These are phyloP conservation scores for Vanderwaltozyma yarrowii DNA, from an alignment of 805 yeast genomes.

Conservation along the genomic window DNA sequence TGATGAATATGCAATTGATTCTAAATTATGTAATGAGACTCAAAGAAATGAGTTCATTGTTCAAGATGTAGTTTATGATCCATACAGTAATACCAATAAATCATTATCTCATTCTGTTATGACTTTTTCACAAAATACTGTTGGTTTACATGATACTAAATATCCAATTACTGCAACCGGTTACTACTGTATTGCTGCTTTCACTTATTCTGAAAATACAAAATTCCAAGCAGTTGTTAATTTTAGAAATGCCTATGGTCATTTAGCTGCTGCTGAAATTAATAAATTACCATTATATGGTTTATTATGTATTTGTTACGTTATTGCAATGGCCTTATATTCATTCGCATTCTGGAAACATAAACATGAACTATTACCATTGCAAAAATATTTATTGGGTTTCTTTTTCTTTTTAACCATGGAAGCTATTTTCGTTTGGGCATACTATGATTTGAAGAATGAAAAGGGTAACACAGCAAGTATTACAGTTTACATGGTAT, in stretches of 20 bases:
- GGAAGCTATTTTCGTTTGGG: conserved; percentile 85
- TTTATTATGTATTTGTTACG: conserved; percentile 70
- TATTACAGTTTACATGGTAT: conserved; percentile 63
- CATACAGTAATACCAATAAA: conserved; percentile 41
- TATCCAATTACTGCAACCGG: conserved; percentile 72
- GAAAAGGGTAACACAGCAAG: conserved; percentile 43
- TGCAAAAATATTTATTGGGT: conserved; percentile 83
- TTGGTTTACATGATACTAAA: conserved; percentile 50
- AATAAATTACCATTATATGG: conserved; percentile 90
- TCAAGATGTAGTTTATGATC: conserved; percentile 31
- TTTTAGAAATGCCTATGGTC: conserved; percentile 88
- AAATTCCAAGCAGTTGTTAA: conserved; percentile 58
- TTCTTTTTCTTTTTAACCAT: conserved; percentile 72
- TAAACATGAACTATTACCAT: conserved; percentile 76
- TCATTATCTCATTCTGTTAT: conserved; percentile 45
- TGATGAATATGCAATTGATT: conserved; percentile 53
- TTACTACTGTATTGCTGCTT: conserved; percentile 82
- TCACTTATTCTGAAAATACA: conserved; percentile 32
- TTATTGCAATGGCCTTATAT: conserved; percentile 71
- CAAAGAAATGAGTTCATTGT: conserved; percentile 58
- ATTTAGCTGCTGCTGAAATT: conserved; percentile 78
- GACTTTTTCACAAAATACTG: conserved; percentile 43
- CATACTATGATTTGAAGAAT: conserved; percentile 79
- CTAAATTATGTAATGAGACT: conserved; percentile 42
- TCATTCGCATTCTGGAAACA: conserved; percentile 78